phyloP scores from a whole-genome alignment of 495 filamentous ascomycete genomes.

The Penicillium herquei region DNA sequence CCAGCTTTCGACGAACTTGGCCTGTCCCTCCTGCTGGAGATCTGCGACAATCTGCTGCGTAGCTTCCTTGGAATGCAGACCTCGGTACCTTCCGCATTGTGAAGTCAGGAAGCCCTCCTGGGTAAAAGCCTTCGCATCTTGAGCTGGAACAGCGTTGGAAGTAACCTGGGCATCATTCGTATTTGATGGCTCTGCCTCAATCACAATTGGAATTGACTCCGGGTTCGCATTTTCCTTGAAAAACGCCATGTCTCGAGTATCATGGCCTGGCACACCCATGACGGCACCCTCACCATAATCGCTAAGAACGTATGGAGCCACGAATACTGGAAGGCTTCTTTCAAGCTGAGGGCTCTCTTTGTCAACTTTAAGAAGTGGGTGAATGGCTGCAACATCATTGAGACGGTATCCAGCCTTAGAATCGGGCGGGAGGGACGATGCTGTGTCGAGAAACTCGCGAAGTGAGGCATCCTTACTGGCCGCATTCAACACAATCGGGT shows the following conservation, averaged over 20 bases:
- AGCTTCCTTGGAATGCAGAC: constrained; percentile 61
- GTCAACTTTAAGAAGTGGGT: constrained; percentile 60
- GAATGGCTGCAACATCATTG: constrained; percentile 56
- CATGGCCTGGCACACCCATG: constrained; percentile 90
- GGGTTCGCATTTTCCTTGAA: constrained; percentile 67
- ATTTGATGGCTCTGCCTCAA: constrained; percentile 30
- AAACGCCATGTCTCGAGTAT: constrained; percentile 72
- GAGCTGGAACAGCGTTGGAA: constrained; percentile 26
- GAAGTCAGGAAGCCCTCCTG: constrained; percentile 47
- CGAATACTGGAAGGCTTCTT: constrained; percentile 67
- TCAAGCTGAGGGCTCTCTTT: constrained; percentile 48
- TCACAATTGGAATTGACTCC: constrained; percentile 50
- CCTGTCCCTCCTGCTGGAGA: constrained; percentile 51
- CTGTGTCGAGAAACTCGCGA: constrained; percentile 62
- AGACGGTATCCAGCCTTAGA: constrained; percentile 75
- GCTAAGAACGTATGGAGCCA: constrained; percentile 80
- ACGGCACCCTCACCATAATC: constrained; percentile 88
- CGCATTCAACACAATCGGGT: constrained; percentile 64
- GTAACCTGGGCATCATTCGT: constrained; percentile 15
- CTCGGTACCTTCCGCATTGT: constrained; percentile 45
- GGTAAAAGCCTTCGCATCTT: constrained; percentile 39
- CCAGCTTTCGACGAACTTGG: constrained; percentile 65
- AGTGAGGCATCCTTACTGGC: constrained; percentile 60
- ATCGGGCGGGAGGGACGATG: constrained; percentile 60
- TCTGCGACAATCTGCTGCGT: constrained; percentile 57